Evolutionary conservation across 768 basidiomycete species (phyloP).

Genomic region (Symmetrospora coprosmae): DNA sequence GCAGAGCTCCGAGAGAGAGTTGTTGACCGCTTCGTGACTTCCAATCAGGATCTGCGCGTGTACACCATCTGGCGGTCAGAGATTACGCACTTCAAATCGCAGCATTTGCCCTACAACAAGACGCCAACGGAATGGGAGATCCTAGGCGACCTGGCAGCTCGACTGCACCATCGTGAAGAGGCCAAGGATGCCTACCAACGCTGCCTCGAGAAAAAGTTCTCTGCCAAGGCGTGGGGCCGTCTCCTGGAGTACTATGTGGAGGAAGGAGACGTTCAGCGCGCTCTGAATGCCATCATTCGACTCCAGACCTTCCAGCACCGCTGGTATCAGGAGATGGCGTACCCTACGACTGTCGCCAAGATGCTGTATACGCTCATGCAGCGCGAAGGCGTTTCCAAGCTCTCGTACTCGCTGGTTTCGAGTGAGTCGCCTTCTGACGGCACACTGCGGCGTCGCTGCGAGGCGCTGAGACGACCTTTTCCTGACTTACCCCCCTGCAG

Average conservation of each 20-base stretch:
- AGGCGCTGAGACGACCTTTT: neutral
- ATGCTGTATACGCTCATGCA: conserved; percentile 86
- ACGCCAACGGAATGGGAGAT: conserved; percentile 98
- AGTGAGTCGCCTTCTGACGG: conserved; percentile 46
- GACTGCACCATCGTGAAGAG: conserved; percentile 95
- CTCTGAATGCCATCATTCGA: conserved; percentile 79
- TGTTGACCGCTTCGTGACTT: neutral
- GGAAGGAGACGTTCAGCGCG: conserved; percentile 81
- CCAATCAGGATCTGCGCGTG: conserved; percentile 67
- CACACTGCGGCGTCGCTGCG: neutral
- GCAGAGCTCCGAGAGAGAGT: neutral
- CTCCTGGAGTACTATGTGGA: conserved; percentile 93
- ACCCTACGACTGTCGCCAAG: conserved; percentile 76
- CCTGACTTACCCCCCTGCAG: neutral
- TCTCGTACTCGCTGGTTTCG: conserved; percentile 78
- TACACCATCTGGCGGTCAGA: conserved; percentile 99
- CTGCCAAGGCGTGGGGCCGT: conserved; percentile 82
- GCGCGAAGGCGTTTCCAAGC: conserved; percentile 84
- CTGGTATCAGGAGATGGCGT: conserved; percentile 83
- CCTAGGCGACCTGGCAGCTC: conserved; percentile 76
- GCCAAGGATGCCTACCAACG: conserved; percentile 92
- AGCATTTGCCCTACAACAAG: conserved; percentile 94
- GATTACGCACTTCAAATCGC: conserved; percentile 95
- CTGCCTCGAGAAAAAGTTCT: conserved; percentile 76
- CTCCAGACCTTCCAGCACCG: conserved; percentile 74